These are phyloP conservation scores for Xylariaceae sp. DNA, from an alignment of 2,329 filamentous ascomycete species.

Conservation along the genomic window DNA sequence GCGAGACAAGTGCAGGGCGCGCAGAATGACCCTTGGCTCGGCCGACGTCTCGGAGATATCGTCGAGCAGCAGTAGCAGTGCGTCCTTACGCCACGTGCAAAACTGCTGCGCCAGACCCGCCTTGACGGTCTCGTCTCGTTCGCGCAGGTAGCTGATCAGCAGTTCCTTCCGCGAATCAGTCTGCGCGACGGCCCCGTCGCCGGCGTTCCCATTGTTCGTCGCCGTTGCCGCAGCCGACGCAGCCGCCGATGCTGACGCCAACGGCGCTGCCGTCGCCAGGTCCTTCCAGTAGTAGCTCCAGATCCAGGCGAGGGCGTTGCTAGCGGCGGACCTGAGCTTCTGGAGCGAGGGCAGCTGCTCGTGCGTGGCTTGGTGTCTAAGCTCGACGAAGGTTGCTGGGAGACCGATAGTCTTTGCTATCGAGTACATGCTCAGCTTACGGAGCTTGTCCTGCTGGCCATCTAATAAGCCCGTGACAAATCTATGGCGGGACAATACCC, in stretches of 20 bases:
- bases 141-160: conserved; percentile 38
- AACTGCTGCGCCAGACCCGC: conserved; percentile 30
- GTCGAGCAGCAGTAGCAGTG: conserved; percentile 36
- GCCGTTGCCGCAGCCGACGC: too few species aligned
- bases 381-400: conserved; percentile 77
- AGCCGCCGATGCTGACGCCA: too few species aligned
- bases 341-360: conserved; percentile 75
- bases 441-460: conserved; percentile 61
- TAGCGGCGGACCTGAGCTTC: conserved; percentile 64
- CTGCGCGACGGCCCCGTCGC: conserved; percentile 2
- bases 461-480: conserved; percentile 80
- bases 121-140: conserved; percentile 18
- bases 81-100: conserved; percentile 34
- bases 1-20: conserved; percentile 41
- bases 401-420: conserved; percentile 63
- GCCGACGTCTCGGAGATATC: conserved; percentile 38
- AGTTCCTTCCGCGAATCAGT: conserved; percentile 30
- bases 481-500: conserved; percentile 35
- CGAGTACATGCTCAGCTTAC: conserved; percentile 67
- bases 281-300: conserved; percentile 82
- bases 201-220: not conserved
- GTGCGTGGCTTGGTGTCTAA: conserved; percentile 85
- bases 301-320: conserved; percentile 73
- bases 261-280: conserved; percentile 28
- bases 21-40: conserved; percentile 41